phyloP scores from a whole-genome alignment of 192 early-diverging fungal species.

The Entomortierella parvispora region DNA sequence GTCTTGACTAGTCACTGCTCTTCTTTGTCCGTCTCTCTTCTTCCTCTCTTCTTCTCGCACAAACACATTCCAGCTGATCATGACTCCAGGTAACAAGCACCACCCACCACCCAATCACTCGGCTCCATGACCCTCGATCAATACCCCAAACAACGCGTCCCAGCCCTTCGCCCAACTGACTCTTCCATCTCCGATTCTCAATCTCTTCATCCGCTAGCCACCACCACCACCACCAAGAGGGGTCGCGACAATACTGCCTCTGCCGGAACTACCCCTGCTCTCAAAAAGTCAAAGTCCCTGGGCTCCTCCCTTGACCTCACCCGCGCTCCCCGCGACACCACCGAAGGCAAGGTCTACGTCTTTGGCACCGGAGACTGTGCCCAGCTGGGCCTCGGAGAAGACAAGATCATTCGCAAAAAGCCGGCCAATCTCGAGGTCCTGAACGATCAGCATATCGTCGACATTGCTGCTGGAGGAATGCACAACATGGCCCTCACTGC shows the following conservation, averaged over 20 bases:
- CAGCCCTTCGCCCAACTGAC: no score
- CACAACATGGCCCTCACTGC: slow-evolving; percentile 83
- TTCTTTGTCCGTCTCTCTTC: neutral
- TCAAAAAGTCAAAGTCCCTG: slow-evolving; percentile 1
- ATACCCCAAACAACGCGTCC: no score
- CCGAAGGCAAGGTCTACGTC: slow-evolving; percentile 76
- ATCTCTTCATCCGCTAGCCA: no score
- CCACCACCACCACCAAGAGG: neutral
- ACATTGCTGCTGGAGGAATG: slow-evolving; percentile 87
- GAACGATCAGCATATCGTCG: slow-evolving; percentile 74
- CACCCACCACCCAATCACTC: no score
- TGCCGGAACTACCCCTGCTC: neutral
- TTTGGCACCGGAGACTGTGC: slow-evolving; percentile 92
- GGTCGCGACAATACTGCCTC: neutral
- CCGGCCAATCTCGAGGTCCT: slow-evolving; percentile 75
- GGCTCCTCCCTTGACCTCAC: slow-evolving; percentile 3
- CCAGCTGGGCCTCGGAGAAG: slow-evolving; percentile 91
- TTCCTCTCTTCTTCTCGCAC: neutral
- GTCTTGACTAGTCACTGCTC: no score
- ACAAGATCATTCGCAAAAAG: slow-evolving; percentile 81
- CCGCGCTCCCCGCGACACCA: slow-evolving; percentile 12
- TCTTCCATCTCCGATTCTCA: no score
- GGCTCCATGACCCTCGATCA: no score
- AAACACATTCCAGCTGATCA: no score
- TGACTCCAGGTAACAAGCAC: no score